Evolutionary conservation across 352 stramenopile species (phyloP).

Genomic region (Pythium vanterpoolii): DNA sequence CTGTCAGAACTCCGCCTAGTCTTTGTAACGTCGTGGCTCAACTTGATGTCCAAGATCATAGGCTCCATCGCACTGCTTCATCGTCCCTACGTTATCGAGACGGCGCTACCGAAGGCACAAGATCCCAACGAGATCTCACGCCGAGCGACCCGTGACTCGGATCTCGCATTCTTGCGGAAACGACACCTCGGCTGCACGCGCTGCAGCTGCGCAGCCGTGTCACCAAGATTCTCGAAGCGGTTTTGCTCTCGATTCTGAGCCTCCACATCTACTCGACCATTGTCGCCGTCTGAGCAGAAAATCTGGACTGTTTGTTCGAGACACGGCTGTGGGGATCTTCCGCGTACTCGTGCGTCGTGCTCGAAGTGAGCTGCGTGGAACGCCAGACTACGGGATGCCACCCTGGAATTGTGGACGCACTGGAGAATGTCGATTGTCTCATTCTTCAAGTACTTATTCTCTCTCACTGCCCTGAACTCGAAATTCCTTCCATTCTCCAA

Average conservation of each 20-base stretch:
- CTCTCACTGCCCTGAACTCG: conserved; percentile 15
- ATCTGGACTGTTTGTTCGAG: conserved; percentile 5
- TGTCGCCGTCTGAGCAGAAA: neutral
- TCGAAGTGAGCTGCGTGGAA: conserved; percentile 7
- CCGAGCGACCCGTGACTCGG: too few species aligned
- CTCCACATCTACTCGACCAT: conserved; percentile 11
- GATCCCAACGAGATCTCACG: neutral
- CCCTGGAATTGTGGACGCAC: neutral
- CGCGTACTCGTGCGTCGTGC: neutral
- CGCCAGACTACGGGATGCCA: neutral
- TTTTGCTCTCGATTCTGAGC: conserved; percentile 1
- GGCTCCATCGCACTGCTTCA: neutral
- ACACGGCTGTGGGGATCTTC: conserved; percentile 7
- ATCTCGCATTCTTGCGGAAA: too few species aligned
- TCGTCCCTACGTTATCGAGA: conserved; percentile 7
- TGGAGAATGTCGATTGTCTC: neutral
- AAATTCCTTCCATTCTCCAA: conserved; percentile 12
- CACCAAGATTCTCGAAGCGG: neutral
- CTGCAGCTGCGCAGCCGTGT: neutral
- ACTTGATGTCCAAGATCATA: conserved; percentile 8
- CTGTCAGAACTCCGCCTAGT: conserved; percentile 18
- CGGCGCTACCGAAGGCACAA: neutral
- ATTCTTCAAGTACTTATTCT: conserved; percentile 11
- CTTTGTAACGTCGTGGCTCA: conserved; percentile 16
- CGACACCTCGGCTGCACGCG: too few species aligned